Conservation (phyloP, 805 yeast species). For the Spathaspora girioi region DNA sequence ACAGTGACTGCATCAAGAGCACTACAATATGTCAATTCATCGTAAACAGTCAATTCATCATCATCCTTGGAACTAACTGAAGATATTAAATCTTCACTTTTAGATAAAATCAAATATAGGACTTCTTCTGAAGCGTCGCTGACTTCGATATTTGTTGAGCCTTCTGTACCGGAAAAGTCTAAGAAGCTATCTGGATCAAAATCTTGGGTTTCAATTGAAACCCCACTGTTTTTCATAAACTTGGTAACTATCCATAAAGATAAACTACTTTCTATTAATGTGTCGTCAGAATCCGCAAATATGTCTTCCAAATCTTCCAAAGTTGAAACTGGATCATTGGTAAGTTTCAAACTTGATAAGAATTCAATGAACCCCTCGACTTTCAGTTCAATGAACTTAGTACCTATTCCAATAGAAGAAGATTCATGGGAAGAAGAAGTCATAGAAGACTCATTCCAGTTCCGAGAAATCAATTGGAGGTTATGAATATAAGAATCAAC, state of each 20-base stretch:
- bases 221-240: neutral
- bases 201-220: conserved; percentile 6
- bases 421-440: neutral
- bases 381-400: conserved; percentile 17
- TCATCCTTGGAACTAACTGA: neutral
- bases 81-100: conserved; percentile 35
- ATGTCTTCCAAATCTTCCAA: conserved; percentile 11
- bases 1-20: conserved; percentile 45
- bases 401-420: conserved; percentile 5
- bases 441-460: conserved; percentile 5
- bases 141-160: conserved; percentile 5
- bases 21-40: conserved; percentile 30
- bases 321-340: conserved; percentile 2
- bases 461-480: conserved; percentile 6
- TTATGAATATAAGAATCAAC: conserved; percentile 1
- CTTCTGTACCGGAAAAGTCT: conserved; percentile 11
- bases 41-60: conserved; percentile 3
- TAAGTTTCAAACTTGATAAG: conserved; percentile 6
- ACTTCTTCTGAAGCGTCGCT: conserved; percentile 18
- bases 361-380: conserved; percentile 10
- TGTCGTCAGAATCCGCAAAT: conserved; percentile 2
- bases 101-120: conserved; percentile 25
- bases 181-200: conserved; percentile 22
- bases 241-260: conserved; percentile 30
- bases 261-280: conserved; percentile 4